Percentiles rank a stretch among this genome's conserved stretches.
phyloP scores from a whole-genome alignment of 306 rosid genomes.

The Dryas octopetala region DNA sequence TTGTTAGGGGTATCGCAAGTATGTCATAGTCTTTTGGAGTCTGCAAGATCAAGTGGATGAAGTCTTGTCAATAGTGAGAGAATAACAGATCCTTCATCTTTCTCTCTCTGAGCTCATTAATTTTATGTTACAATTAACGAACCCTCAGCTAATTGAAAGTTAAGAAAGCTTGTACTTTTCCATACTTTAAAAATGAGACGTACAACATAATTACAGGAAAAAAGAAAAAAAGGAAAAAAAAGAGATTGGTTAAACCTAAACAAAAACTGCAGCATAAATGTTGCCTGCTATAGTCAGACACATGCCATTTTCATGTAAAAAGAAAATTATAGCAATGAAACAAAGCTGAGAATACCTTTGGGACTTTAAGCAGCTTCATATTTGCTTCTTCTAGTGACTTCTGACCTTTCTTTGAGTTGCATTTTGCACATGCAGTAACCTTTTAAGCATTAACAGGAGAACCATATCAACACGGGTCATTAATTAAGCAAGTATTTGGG shows the following conservation, averaged over 20 bases:
- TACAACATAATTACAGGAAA: no score
- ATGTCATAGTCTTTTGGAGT: conserved; percentile 88
- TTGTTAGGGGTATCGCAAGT: conserved; percentile 88
- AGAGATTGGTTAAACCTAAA: neutral
- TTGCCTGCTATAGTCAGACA: no score
- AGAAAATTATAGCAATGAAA: neutral
- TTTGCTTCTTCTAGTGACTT: conserved; percentile 76
- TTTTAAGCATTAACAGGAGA: conserved; percentile 26
- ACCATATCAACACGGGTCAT: conserved; percentile 14
- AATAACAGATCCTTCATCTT: neutral
- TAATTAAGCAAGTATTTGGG: conserved; percentile 11
- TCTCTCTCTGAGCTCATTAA: neutral
- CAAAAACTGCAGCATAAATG: neutral
- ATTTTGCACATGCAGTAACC: conserved; percentile 87
- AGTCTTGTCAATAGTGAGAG: conserved; percentile 9
- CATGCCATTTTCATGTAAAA: neutral
- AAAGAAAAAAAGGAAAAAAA: no score
- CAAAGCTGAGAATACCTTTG: conserved; percentile 55
- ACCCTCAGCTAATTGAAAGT: no score
- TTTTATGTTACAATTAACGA: neutral
- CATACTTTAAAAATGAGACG: no score
- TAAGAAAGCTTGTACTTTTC: no score
- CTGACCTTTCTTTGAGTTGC: conserved; percentile 88
- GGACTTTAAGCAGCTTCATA: conserved; percentile 74
- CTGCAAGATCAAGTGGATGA: conserved; percentile 43